Conservation (phyloP, 2,329 filamentous ascomycete genomes). For the Botrytis hyacinthi region DNA sequence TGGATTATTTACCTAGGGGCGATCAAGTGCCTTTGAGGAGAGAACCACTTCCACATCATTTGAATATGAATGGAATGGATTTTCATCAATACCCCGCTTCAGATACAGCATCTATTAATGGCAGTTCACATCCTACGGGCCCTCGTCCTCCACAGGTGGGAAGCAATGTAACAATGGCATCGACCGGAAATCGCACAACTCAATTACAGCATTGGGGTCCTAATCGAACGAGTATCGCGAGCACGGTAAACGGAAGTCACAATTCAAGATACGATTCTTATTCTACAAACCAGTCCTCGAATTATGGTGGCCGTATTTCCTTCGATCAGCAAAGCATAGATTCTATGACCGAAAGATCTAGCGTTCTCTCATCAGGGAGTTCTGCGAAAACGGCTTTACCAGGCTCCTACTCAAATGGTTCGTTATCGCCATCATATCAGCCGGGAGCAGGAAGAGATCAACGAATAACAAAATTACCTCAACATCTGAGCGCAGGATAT, state of each 20-base stretch:
- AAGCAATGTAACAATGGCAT: constrained; percentile 68
- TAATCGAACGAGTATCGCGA: constrained; percentile 48
- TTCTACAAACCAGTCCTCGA: constrained; percentile 43
- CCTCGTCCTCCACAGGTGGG: constrained; percentile 58
- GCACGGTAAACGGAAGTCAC: constrained; percentile 50
- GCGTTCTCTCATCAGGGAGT: constrained; percentile 54
- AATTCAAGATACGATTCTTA: constrained; percentile 65
- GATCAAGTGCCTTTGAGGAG: constrained; percentile 63
- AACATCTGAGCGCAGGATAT: constrained; percentile 32
- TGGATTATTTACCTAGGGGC: constrained; percentile 69
- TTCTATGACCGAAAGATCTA: constrained; percentile 57
- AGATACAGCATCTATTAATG: constrained; percentile 53
- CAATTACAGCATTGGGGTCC: constrained; percentile 78
- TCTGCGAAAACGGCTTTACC: constrained; percentile 54
- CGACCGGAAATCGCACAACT: constrained; percentile 64
- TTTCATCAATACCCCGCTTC: constrained; percentile 87
- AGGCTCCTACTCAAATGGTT: constrained; percentile 56
- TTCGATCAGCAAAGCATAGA: constrained; percentile 65
- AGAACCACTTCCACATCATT: constrained; percentile 77
- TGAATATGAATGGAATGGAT: constrained; percentile 74
- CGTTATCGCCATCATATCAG: constrained; percentile 39
- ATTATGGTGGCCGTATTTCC: constrained; percentile 44
- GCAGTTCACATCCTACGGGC: constrained; percentile 57
- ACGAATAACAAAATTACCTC: constrained; percentile 53
- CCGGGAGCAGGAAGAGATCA: constrained; percentile 45